phyloP scores from a whole-genome alignment of 2,329 filamentous ascomycete genomes.

The Aspergillus ruber region DNA sequence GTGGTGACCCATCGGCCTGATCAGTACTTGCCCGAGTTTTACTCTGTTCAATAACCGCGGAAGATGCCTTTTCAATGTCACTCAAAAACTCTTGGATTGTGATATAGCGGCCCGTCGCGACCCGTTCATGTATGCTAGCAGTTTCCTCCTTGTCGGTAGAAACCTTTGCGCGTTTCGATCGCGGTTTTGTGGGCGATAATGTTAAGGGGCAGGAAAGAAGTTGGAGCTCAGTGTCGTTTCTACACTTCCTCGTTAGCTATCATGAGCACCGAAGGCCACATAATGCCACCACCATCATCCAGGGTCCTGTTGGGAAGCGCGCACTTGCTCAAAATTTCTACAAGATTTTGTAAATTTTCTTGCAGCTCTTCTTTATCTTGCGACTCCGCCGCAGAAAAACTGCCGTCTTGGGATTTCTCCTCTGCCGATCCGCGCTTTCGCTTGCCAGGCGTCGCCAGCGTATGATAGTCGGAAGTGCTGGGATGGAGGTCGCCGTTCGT shows the following conservation, averaged over 20 bases:
- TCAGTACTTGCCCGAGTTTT: constrained; percentile 24
- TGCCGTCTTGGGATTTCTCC: constrained; percentile 22
- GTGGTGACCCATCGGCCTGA: constrained; percentile 19
- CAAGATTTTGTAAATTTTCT: constrained; percentile 30
- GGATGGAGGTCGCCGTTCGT: constrained; percentile 30
- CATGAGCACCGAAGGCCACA: not conserved
- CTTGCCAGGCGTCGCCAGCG: constrained; percentile 32
- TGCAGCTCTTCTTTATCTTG: constrained; percentile 27
- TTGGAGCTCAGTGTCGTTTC: constrained; percentile 39
- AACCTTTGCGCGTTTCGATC: constrained; percentile 38
- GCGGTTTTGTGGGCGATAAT: constrained; percentile 31
- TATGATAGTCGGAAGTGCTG: constrained; percentile 21
- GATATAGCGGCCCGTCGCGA: constrained; percentile 32
- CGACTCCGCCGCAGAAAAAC: constrained; percentile 15
- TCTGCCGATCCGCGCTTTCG: constrained; percentile 35
- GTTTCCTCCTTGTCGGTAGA: constrained; percentile 28
- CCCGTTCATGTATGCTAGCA: constrained; percentile 33
- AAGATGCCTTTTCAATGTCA: constrained; percentile 37
- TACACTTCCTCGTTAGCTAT: constrained; percentile 10
- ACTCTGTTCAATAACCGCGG: constrained; percentile 31
- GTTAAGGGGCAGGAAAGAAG: constrained; percentile 36
- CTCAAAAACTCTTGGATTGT: constrained; percentile 37
- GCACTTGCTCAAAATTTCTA: constrained; percentile 28
- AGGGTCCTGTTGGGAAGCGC: not conserved
- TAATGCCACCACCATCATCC: constrained; percentile 6